Base-by-base conservation (phyloP, 1,284 basidiomycete species). In the Sporisorium sorghi region DNA sequence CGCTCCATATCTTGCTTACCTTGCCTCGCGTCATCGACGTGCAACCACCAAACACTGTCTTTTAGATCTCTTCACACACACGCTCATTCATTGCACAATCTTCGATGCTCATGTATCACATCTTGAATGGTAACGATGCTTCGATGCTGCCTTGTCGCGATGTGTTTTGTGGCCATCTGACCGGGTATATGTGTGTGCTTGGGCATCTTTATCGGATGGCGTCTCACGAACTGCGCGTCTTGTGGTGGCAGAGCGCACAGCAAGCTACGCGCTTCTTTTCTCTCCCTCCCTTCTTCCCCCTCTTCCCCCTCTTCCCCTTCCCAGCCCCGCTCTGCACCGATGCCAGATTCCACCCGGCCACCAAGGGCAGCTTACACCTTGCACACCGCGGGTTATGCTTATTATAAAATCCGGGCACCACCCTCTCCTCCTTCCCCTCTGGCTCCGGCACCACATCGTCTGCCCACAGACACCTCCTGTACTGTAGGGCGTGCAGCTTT, bases 341-440 rank as follows among this genome's bases (percentile, higher is more conserved):
- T 4, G 51, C 11, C 35, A 44, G 40, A 33, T 72, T 72, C 47
- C 66, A 26, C 1, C 63, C 69, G 0, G 63, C 37, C 0, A 72
- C 43, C 3, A 66, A 47, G 0, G 69, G 69, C 12, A 72, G 44
- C 0, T 51, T 48, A 21, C 67, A 70, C 14, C 53, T 43, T 4
- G 11, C 4, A 15, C 67, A 70, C 17, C 67, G 55, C 14, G 28
- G 30, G n/a, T 70, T 70, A 9, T 70, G 67, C 28, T 49, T 55
- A 23, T 70, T 40, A 15, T 70, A 74, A 28, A 66, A 74, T 12
- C 59, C 62, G 12, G 71, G 66, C 5, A 73, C 54, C 0, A 66
- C 26, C 15, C 44, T 57, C 7, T 12, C 15, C 5, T 52, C 58
- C 12, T 37, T 40, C 6, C 10, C 30, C 15, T 35, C 39, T 30